These are phyloP conservation scores for Stentor roeselii DNA, from an alignment of 73 alveolate species.

Conservation along the genomic window DNA sequence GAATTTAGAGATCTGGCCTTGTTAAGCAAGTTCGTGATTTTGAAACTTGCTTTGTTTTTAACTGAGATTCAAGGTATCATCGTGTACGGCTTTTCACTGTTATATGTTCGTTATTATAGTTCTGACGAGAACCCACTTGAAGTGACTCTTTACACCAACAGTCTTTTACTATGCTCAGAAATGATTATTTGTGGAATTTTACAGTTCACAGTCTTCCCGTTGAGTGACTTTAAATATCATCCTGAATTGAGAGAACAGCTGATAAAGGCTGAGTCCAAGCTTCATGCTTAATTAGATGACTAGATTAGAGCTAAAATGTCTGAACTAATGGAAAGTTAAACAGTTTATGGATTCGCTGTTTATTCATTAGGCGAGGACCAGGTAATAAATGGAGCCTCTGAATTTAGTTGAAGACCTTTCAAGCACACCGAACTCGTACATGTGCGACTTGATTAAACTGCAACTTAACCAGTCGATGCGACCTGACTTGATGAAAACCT, in stretches of 20 bases:
- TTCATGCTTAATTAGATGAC: too few species aligned
- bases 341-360: too few species aligned
- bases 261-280: neutral
- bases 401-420: too few species aligned
- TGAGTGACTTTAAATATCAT: neutral
- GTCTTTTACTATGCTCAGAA: slow-evolving; percentile 5
- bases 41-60: slow-evolving; percentile 6
- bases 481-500: too few species aligned
- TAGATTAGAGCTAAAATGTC: too few species aligned
- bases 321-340: too few species aligned
- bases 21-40: neutral
- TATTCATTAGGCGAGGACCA: too few species aligned
- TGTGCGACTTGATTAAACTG: too few species aligned
- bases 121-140: neutral
- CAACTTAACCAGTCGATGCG: too few species aligned
- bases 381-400: too few species aligned
- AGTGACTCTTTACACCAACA: slow-evolving; percentile 2
- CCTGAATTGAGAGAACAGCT: neutral
- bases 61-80: slow-evolving; percentile 6
- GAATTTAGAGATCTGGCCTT: neutral
- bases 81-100: neutral
- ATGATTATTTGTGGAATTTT: slow-evolving; percentile 8
- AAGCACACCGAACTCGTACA: too few species aligned
- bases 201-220: neutral
- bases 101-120: neutral